These are phyloP conservation scores for Vanrija sp. DNA, from an alignment of 1,284 basidiomycete species.

Conservation along the genomic window DNA sequence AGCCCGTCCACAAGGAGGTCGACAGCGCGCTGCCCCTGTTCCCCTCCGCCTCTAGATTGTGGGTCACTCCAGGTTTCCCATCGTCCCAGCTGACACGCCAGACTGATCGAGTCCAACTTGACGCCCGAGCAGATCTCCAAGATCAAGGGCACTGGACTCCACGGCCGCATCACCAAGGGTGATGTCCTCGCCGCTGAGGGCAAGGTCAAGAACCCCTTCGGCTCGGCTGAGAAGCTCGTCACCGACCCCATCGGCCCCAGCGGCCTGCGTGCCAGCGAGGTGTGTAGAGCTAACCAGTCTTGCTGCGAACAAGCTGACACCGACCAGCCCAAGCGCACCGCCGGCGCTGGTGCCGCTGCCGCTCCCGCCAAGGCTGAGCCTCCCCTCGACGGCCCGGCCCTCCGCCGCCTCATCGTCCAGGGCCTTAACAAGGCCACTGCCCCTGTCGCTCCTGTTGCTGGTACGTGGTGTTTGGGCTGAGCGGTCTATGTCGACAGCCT, in stretches of 20 bases:
- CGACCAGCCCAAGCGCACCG: conserved; percentile 13
- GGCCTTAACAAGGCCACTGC: conserved; percentile 63
- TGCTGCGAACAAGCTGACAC: conserved; percentile 2
- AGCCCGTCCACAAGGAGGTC: conserved; percentile 34
- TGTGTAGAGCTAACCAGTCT: conserved; percentile 11
- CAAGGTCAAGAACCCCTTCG: conserved; percentile 59
- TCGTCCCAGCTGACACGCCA: conserved; percentile 8
- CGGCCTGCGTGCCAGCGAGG: conserved; percentile 35
- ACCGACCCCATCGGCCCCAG: conserved; percentile 37
- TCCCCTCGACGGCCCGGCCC: conserved; percentile 64
- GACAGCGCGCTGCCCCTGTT: conserved; percentile 40
- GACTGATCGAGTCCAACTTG: conserved; percentile 42
- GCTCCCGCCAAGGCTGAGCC: conserved; percentile 26
- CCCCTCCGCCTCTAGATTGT: conserved; percentile 45
- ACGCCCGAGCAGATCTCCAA: conserved; percentile 47
- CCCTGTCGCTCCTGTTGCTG: conserved; percentile 35
- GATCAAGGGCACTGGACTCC: conserved; percentile 65
- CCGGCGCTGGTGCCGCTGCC: conserved; percentile 13
- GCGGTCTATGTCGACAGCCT: no score
- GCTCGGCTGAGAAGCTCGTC: conserved; percentile 69
- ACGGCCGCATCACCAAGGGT: conserved; percentile 87
- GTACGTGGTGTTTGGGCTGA: not conserved
- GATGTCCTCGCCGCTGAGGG: conserved; percentile 78
- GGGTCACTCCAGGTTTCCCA: conserved; percentile 14
- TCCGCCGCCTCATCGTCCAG: conserved; percentile 67